Evolutionary conservation across 2,329 filamentous ascomycete genomes (phyloP).

Genomic region (Diplodia seriata): DNA sequence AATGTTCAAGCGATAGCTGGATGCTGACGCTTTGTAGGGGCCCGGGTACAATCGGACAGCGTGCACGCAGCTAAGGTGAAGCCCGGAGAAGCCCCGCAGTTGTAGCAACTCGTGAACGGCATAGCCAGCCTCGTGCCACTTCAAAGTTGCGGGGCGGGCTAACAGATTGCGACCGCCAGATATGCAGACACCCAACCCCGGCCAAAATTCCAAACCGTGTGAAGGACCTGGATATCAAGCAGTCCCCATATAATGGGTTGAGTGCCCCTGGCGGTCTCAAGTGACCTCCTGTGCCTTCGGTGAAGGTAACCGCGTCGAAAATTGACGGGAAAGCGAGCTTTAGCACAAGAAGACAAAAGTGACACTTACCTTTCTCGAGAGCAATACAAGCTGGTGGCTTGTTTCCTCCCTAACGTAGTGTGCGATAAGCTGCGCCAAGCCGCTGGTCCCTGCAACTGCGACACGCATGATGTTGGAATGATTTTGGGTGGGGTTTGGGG

Average conservation of each 20-base stretch:
- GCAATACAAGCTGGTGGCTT: constrained; percentile 72
- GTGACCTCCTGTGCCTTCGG: background rate
- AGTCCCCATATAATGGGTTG: background rate
- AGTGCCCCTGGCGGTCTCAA: background rate
- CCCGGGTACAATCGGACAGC: background rate
- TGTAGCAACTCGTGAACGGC: background rate
- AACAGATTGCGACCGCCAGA: background rate
- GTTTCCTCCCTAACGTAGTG: constrained; percentile 66
- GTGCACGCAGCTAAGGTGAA: background rate
- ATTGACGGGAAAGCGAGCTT: background rate
- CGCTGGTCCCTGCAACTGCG: constrained; percentile 67
- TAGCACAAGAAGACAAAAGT: background rate
- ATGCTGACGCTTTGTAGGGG: background rate
- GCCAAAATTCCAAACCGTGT: background rate
- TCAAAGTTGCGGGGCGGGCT: background rate
- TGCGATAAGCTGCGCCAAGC: constrained; percentile 64
- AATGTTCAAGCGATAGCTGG: background rate
- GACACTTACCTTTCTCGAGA: constrained; percentile 67
- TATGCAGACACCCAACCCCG: background rate
- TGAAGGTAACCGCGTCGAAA: background rate
- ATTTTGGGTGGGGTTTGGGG: constrained; percentile 23
- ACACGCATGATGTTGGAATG: constrained; percentile 60
- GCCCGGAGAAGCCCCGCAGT: background rate
- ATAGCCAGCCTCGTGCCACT: constrained; percentile 1
- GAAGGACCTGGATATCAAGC: background rate